phyloP scores from a whole-genome alignment of 495 filamentous ascomycete genomes.

The Tuber borchii region DNA sequence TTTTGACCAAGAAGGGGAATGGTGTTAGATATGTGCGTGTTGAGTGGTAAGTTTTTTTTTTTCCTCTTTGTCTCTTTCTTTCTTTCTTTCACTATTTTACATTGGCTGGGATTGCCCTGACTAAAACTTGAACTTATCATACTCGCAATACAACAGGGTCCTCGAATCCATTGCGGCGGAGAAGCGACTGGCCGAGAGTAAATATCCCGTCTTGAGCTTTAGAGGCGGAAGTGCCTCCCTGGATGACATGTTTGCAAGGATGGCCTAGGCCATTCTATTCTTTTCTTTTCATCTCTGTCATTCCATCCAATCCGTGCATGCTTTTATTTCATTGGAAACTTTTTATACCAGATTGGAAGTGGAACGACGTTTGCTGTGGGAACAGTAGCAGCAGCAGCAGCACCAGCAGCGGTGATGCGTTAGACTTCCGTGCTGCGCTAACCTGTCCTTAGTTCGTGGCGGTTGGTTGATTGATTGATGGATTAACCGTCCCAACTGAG shows the following conservation, averaged over 20 bases:
- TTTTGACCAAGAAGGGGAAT: constrained; percentile 55
- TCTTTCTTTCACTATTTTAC: neutral
- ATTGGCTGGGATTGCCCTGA: constrained; percentile 2
- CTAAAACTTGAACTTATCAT: constrained; percentile 7
- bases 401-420: neutral
- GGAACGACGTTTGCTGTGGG: neutral
- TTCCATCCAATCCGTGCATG: neutral
- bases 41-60: constrained; percentile 62
- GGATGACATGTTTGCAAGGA: neutral
- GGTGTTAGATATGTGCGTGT: constrained; percentile 75
- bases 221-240: constrained; percentile 14
- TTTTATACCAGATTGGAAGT: neutral
- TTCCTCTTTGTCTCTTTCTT: constrained; percentile 2
- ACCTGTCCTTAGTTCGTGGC: neutral
- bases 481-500: neutral
- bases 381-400: neutral
- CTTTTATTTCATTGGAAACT: neutral
- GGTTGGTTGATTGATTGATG: neutral
- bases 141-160: constrained; percentile 48
- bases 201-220: constrained; percentile 58
- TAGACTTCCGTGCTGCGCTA: neutral
- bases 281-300: neutral
- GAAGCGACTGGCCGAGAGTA: constrained; percentile 65
- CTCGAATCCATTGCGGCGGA: constrained; percentile 72
- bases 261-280: neutral